Evolutionary conservation across 345 rosid species (phyloP).

Genomic region (Hibiscus trionum): DNA sequence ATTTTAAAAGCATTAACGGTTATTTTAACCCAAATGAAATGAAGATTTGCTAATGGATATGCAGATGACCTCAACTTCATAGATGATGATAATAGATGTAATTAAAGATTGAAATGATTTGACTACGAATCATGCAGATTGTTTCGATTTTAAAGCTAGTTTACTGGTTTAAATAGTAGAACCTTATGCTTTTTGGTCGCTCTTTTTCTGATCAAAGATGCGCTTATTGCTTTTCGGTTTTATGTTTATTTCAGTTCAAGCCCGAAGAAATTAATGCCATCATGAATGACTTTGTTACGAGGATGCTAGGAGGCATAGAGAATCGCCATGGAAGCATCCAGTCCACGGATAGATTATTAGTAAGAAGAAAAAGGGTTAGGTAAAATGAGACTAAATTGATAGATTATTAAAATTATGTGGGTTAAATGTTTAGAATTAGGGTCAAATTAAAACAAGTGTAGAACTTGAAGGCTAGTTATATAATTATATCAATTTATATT

Average conservation of each 20-base stretch:
- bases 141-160: neutral
- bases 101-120: neutral
- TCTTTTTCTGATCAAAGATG: neutral
- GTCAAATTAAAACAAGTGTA: too few species aligned
- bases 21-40: neutral
- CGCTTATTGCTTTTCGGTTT: neutral
- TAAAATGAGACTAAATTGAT: too few species aligned
- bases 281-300: neutral
- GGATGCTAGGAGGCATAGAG: too few species aligned
- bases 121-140: neutral
- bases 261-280: neutral
- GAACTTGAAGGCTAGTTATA: too few species aligned
- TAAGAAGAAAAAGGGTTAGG: too few species aligned
- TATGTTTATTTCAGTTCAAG: neutral
- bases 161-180: neutral
- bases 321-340: too few species aligned
- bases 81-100: neutral
- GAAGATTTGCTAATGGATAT: neutral
- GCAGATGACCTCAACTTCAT: neutral
- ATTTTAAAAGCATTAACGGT: neutral
- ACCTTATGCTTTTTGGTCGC: neutral
- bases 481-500: too few species aligned
- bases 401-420: too few species aligned
- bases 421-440: too few species aligned
- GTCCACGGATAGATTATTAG: too few species aligned